Evolutionary conservation across 257 asterid genomes (phyloP).

Genomic region (Ophiorrhiza pumila): DNA sequence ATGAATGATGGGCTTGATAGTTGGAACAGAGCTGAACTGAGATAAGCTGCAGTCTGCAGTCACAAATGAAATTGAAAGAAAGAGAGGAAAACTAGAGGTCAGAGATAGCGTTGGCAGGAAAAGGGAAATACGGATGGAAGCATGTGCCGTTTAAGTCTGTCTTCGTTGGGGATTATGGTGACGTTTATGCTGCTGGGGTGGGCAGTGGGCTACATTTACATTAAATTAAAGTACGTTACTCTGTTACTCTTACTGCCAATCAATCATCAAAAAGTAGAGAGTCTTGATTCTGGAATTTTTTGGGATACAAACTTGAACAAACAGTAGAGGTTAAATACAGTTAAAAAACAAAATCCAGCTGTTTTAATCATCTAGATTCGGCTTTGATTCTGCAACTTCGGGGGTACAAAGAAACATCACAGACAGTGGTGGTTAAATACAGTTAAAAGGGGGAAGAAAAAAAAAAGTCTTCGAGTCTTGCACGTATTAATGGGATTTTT

Average conservation of each 20-base stretch:
- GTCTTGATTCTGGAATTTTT: not conserved
- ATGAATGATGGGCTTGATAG: conserved; percentile 5
- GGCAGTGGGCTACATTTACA: conserved; percentile 1
- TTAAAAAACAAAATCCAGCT: not conserved
- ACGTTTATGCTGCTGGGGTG: conserved; percentile 5
- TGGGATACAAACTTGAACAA: not conserved
- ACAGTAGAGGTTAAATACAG: not conserved
- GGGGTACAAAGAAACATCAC: too few species aligned
- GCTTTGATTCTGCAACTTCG: not conserved
- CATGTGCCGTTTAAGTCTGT: conserved; percentile 25
- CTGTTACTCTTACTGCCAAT: conserved; percentile 7
- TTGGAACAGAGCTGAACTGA: conserved; percentile 9
- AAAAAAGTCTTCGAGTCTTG: too few species aligned
- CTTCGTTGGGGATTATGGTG: conserved; percentile 14
- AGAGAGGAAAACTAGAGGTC: conserved; percentile 16
- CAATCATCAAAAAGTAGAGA: conserved; percentile 8
- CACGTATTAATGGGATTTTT: too few species aligned
- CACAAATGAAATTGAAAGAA: conserved; percentile 15
- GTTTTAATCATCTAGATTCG: not conserved
- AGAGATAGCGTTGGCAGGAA: conserved; percentile 24
- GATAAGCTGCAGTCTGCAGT: not conserved
- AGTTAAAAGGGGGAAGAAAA: too few species aligned
- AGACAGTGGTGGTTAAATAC: too few species aligned
- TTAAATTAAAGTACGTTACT: not conserved
- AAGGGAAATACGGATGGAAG: conserved; percentile 10